Base-by-base conservation (phyloP, 2,329 filamentous ascomycete genomes). In the Colletotrichum paranaense region DNA sequence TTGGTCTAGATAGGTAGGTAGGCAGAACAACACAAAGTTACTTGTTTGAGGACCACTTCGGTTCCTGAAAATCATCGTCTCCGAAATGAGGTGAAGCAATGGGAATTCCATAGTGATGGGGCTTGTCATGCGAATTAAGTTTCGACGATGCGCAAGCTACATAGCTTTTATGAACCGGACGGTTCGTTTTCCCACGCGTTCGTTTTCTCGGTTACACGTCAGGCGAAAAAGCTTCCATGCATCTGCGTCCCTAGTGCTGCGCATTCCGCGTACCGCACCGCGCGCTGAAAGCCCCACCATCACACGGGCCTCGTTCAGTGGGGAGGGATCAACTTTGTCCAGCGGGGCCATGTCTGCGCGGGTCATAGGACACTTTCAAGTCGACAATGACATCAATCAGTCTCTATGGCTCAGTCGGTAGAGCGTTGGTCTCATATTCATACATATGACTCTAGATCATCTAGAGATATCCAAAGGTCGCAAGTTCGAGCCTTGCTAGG, bases 381-480 rank as follows among this genome's bases (percentile, higher is more conserved):
- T 4, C 0, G 12, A 9, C 4, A 11, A 7, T 16, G 14, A 5
- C 3, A 58, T 32, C 2, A 19, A 9, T 4, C n/a, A 65, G 66
- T 70, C 67, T 73, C 67, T 68, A 49, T 70, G 71, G 71, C 71
- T 71, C 71, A 73, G 71, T 73, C 26, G 71, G 71, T 49, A 73
- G 71, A 71, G 71, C 71, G 71, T 73, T 71, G 71, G 71, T 65
- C 71, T 73, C 71, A 73, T 73, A 73, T 52, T 3, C n/a, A 7
- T 65, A 22, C 5, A 26, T 71, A 66, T 73, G 71, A 73, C 67
- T 42, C 60, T 73, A 38, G 46, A 55, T 3, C 42, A 53, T 63
- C 60, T 16, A 42, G 71, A 11, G 71, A 62, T 4, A 73, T 71
- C 67, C 67, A 70, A 73, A 73, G 69, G 65, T 72, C 68, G 68